phyloP scores from a whole-genome alignment of 169 alveolate genomes.

The Cystoisospora suis region DNA sequence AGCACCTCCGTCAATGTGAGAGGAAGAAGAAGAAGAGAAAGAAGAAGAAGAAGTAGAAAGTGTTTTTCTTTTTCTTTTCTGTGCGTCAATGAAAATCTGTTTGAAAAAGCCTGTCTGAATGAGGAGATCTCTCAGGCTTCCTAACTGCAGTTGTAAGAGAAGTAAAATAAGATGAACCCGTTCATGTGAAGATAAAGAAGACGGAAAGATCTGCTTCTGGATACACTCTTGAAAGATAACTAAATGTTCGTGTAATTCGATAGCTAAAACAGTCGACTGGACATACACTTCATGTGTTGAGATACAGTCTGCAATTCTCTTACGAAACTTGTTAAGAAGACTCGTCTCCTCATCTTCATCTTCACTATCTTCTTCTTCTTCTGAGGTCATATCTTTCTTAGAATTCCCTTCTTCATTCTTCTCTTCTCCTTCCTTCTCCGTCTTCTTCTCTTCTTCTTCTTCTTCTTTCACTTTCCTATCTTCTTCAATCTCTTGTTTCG shows the following conservation, averaged over 20 bases:
- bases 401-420: neutral
- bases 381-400: neutral
- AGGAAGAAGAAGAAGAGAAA: too few relatives aligned
- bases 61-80: neutral
- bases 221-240: conserved; percentile 15
- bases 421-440: neutral
- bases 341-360: neutral
- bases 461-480: neutral
- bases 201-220: neutral
- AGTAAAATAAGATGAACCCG: neutral
- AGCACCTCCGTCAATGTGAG: too few relatives aligned
- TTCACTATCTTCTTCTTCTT: neutral
- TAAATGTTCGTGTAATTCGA: conserved; percentile 28
- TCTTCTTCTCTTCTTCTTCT: neutral
- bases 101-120: neutral
- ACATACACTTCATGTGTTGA: conserved; percentile 4
- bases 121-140: neutral
- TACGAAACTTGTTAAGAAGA: neutral
- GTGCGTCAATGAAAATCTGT: neutral
- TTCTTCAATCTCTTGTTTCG: neutral
- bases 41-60: too few relatives aligned
- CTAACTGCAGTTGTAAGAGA: conserved; percentile 7
- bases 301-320: neutral
- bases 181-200: neutral
- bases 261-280: neutral